Evolutionary conservation across 148 eudicot genomes (phyloP), one percentile per base, ranked within the genome.

Genomic region (Chenopodium formosanum): DNA sequence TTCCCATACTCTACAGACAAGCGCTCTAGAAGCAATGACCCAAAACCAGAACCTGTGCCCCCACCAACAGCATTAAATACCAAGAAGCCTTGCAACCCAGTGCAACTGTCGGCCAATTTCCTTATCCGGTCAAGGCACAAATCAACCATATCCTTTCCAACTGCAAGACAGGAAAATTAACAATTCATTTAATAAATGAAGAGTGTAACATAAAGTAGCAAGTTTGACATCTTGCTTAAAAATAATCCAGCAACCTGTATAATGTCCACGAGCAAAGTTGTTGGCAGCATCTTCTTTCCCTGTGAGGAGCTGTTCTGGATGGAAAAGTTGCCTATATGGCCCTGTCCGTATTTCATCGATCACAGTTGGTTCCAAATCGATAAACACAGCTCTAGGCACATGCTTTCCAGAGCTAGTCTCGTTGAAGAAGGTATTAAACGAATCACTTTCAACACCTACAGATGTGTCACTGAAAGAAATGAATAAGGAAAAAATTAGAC

Each of bases 61-160:
- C 87, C 87, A 67, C 87, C 87, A 78, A 85, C 87, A 81, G 87
- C 87, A 74, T 82, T 85, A 74, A 85, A 85, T 23, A 85, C 87
- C 82, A 85, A 85, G 82, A 85, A 85, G 22, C 87, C 87, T 60
- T 85, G 87, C 76, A 85, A 72, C 31, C 87, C 87, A 62, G 87
- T 85, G 76, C 87, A 85, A 31, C 84, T 85, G 22, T 85, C 87
- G 52, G 87, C 87, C 80, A 85, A 69, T 50, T 85, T 85, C 71
- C 87, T 74, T 23, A 85, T 74, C 27, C 87, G 87, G 73, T 85
- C 87, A 79, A 85, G 87, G 82, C 87, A 85, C 78, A 85, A 62
- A 67, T 85, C 87, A 62, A 85, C 78, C 71, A 85, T 85, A 60
- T 85, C 87, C 75, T 82, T 85, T 48, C 87, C 87, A 82, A 85